These are phyloP conservation scores for Ceratorhiza oryzae-sativae DNA, from an alignment of 1,284 basidiomycete genomes.

Conservation along the genomic window DNA sequence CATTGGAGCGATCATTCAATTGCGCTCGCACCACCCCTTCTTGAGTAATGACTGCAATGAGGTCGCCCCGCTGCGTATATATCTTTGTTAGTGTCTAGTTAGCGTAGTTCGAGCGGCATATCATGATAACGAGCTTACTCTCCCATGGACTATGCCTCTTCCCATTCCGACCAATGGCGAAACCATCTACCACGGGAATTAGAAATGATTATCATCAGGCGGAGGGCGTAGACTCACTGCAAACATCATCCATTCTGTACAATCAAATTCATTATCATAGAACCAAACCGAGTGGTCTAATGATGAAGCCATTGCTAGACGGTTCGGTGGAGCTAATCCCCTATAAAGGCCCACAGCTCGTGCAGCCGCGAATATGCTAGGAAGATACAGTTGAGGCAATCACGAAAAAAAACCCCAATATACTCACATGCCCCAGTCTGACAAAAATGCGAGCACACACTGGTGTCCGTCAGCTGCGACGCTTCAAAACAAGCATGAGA, in stretches of 20 bases:
- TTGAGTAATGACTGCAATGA: slow-evolving; percentile 83
- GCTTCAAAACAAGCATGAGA: not conserved
- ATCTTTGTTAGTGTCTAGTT: slow-evolving; percentile 56
- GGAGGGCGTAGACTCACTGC: slow-evolving; percentile 59
- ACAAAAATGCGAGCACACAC: slow-evolving; percentile 90
- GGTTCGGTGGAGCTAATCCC: slow-evolving; percentile 57
- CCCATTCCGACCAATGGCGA: slow-evolving; percentile 73
- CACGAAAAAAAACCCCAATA: not conserved
- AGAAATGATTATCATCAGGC: not conserved
- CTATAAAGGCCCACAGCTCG: slow-evolving; percentile 68
- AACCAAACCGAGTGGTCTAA: slow-evolving; percentile 87
- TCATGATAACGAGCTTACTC: slow-evolving; percentile 53
- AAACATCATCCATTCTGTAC: slow-evolving; percentile 81
- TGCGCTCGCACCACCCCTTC: slow-evolving; percentile 73
- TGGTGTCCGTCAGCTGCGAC: not conserved
- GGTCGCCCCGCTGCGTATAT: slow-evolving; percentile 71
- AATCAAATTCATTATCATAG: slow-evolving; percentile 78
- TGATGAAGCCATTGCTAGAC: slow-evolving; percentile 77
- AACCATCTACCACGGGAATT: slow-evolving; percentile 58
- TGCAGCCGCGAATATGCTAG: slow-evolving; percentile 69
- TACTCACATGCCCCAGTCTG: slow-evolving; percentile 82
- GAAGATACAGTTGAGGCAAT: slow-evolving; percentile 30
- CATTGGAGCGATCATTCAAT: slow-evolving; percentile 51
- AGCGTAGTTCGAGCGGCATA: not conserved
- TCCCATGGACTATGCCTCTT: slow-evolving; percentile 75